phyloP scores from a whole-genome alignment of 2,329 filamentous ascomycete genomes.

The Fusarium papillatum region DNA sequence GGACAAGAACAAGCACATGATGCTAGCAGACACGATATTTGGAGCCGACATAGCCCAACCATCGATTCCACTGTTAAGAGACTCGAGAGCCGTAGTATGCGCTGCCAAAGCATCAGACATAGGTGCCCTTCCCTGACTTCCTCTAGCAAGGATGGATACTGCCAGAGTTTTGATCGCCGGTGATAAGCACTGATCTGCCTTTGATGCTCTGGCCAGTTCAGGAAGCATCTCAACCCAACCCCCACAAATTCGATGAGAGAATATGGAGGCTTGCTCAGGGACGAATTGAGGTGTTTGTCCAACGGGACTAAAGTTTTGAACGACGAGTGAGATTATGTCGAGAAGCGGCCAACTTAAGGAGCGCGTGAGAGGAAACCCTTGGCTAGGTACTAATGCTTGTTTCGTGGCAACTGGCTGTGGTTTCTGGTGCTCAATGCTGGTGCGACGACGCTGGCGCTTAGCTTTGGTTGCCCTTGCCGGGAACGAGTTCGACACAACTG shows the following conservation, averaged over 20 bases:
- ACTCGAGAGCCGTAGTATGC: conserved; percentile 47
- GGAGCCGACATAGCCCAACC: neutral
- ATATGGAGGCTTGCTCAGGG: neutral
- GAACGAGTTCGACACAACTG: neutral
- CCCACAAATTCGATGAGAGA: conserved; percentile 55
- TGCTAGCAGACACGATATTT: conserved; percentile 14
- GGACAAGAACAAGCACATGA: conserved; percentile 23
- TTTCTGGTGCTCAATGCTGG: neutral
- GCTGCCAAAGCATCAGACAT: conserved; percentile 43
- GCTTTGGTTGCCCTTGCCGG: neutral
- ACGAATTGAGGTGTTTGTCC: conserved; percentile 6
- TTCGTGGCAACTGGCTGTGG: neutral
- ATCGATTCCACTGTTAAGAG: conserved; percentile 37
- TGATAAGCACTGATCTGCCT: conserved; percentile 39
- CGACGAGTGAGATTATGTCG: conserved; percentile 41
- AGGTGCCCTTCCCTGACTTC: conserved; percentile 30
- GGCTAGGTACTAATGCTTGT: neutral
- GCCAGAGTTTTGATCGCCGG: conserved; percentile 51
- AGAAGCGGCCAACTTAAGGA: conserved; percentile 37
- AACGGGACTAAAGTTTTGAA: conserved; percentile 37
- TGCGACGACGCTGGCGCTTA: neutral
- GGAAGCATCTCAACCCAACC: conserved; percentile 56
- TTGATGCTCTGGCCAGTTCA: conserved; percentile 37
- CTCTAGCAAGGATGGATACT: conserved; percentile 44
- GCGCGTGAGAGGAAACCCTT: neutral